Percentiles rank a stretch among this genome's conserved stretches.
Conservation (phyloP, 306 rosid species). For the Cucumis sativus region DNA sequence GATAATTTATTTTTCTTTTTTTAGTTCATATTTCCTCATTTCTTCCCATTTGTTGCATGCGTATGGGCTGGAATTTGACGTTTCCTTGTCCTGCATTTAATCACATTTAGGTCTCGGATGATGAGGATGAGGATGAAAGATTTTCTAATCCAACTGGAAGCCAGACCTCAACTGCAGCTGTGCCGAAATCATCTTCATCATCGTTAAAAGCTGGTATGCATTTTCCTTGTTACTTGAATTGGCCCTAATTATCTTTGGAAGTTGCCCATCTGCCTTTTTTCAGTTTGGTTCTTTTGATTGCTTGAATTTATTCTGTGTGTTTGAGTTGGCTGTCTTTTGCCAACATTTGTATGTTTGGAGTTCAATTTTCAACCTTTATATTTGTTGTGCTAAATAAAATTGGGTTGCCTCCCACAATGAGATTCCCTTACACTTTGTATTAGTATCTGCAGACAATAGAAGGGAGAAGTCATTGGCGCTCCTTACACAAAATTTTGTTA, state of each 20-base stretch:
- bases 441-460: slow-evolving; percentile 22
- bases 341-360: neutral
- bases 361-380: neutral
- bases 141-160: slow-evolving; percentile 11
- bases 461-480: slow-evolving; percentile 45
- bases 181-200: slow-evolving; percentile 10
- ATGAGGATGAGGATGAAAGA: slow-evolving; percentile 15
- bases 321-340: neutral
- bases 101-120: slow-evolving; percentile 24
- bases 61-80: neutral
- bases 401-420: neutral
- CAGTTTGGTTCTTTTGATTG: neutral
- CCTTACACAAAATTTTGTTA: slow-evolving; percentile 40
- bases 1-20: neutral
- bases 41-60: neutral
- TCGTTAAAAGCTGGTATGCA: slow-evolving; percentile 14
- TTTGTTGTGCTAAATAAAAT: neutral
- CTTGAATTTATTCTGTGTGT: neutral
- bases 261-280: neutral
- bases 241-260: neutral
- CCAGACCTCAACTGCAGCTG: slow-evolving; percentile 8
- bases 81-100: slow-evolving; percentile 9
- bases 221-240: slow-evolving; percentile 2
- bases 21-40: neutral
- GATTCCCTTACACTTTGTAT: slow-evolving; percentile 1